phyloP scores from a whole-genome alignment of 805 yeast genomes.

The Ogataea angusta region DNA sequence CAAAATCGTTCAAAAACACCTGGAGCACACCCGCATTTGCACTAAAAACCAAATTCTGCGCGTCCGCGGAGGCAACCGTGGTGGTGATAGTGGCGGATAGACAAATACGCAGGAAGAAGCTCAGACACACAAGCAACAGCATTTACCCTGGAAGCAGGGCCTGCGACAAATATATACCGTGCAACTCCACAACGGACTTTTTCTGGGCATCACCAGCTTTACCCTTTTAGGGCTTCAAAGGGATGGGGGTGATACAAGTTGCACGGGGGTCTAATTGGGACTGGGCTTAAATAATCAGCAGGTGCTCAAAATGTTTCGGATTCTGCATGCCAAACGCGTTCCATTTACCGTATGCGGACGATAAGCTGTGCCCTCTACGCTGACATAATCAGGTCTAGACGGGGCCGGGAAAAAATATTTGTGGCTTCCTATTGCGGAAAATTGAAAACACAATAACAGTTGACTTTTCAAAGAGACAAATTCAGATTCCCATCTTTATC shows the following conservation, averaged over 20 bases:
- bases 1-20: slow-evolving; percentile 33
- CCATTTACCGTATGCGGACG: neutral
- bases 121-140: neutral
- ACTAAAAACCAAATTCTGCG: slow-evolving; percentile 31
- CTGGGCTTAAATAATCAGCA: neutral
- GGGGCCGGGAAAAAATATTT: slow-evolving; percentile 3
- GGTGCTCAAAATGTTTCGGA: neutral
- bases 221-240: slow-evolving; percentile 22
- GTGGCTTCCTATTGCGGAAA: slow-evolving; percentile 10
- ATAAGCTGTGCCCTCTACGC: neutral
- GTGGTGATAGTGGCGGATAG: slow-evolving; percentile 17
- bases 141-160: neutral
- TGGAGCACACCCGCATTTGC: slow-evolving; percentile 32
- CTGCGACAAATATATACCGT: neutral
- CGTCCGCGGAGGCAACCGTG: slow-evolving; percentile 23
- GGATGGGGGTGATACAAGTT: slow-evolving; percentile 13
- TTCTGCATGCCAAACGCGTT: neutral
- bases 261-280: neutral
- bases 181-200: neutral
- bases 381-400: slow-evolving; percentile 2
- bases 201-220: neutral
- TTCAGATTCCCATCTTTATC: neutral
- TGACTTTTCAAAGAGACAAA: neutral
- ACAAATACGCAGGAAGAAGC: neutral
- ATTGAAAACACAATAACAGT: slow-evolving; percentile 8